Evolutionary conservation across 805 yeast genomes (phyloP).

Genomic region (Saturnispora bothae): DNA sequence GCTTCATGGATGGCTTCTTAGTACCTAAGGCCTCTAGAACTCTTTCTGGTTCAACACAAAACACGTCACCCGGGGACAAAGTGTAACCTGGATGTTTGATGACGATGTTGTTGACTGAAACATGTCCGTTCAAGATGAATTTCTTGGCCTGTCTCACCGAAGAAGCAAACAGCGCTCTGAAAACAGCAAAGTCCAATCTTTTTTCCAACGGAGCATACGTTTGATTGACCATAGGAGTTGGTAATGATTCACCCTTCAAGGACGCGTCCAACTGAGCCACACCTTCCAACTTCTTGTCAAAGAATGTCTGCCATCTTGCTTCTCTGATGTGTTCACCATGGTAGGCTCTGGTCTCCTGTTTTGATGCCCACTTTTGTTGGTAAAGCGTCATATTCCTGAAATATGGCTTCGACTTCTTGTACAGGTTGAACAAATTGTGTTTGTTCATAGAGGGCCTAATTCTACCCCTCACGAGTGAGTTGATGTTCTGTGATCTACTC

Average conservation of each 20-base stretch:
- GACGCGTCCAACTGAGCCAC: constrained; percentile 87
- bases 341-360: constrained; percentile 85
- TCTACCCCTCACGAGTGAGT: constrained; percentile 29
- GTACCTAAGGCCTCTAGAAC: constrained; percentile 82
- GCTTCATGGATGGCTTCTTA: constrained; percentile 62
- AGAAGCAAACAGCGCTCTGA: constrained; percentile 87
- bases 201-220: constrained; percentile 83
- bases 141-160: constrained; percentile 91
- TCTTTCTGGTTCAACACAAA: constrained; percentile 74
- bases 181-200: constrained; percentile 80
- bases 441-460: constrained; percentile 89
- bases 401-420: constrained; percentile 52
- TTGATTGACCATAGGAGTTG: constrained; percentile 78
- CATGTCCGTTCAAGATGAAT: constrained; percentile 71
- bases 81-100: constrained; percentile 73
- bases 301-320: constrained; percentile 62
- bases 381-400: constrained; percentile 59
- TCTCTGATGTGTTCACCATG: constrained; percentile 94
- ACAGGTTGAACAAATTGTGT: constrained; percentile 77
- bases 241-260: constrained; percentile 43
- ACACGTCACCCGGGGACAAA: constrained; percentile 76
- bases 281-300: constrained; percentile 62
- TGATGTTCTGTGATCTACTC: constrained; percentile 21
- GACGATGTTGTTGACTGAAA: constrained; percentile 72
- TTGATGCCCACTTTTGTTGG: constrained; percentile 88